Percentiles rank a stretch among this genome's conserved stretches.
These are phyloP conservation scores for Bipolaris cookei DNA, from an alignment of 2,329 filamentous ascomycete species.

Conservation along the genomic window DNA sequence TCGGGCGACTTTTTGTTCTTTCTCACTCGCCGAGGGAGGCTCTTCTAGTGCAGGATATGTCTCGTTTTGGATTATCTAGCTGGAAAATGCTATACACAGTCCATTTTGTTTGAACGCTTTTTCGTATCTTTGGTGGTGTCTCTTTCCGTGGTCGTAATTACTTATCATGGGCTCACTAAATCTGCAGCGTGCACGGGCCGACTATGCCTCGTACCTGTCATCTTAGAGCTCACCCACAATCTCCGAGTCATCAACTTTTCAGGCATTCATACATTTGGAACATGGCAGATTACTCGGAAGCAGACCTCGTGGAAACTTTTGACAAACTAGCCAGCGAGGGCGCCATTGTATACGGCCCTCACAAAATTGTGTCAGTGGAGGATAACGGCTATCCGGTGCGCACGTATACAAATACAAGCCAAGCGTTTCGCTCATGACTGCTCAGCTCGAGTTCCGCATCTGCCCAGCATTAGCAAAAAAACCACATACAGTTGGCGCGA, in stretches of 20 bases:
- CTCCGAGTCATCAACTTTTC: background rate
- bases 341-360: slow-evolving; percentile 33
- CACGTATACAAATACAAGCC: background rate
- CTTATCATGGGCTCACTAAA: slow-evolving; percentile 10
- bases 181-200: slow-evolving; percentile 16
- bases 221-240: slow-evolving; percentile 13
- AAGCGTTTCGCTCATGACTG: slow-evolving; percentile 3
- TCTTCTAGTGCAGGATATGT: slow-evolving; percentile 6
- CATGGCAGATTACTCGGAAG: slow-evolving; percentile 25
- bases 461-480: slow-evolving; percentile 39
- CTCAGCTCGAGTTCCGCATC: slow-evolving; percentile 44
- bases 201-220: slow-evolving; percentile 5
- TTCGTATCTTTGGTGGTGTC: slow-evolving; percentile 2
- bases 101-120: background rate
- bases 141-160: slow-evolving; percentile 1
- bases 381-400: slow-evolving; percentile 39
- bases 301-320: slow-evolving; percentile 25
- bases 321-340: slow-evolving; percentile 35
- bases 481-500: slow-evolving; percentile 35
- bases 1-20: slow-evolving; percentile 3
- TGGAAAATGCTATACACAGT: slow-evolving; percentile 13
- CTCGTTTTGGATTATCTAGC: slow-evolving; percentile 15
- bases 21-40: background rate
- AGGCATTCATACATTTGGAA: background rate
- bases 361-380: slow-evolving; percentile 27